A percentile compares a stretch with the other conserved stretches of the same genome.
phyloP scores from a whole-genome alignment of 2,329 filamentous ascomycete species.

The Trichoderma sp. region DNA sequence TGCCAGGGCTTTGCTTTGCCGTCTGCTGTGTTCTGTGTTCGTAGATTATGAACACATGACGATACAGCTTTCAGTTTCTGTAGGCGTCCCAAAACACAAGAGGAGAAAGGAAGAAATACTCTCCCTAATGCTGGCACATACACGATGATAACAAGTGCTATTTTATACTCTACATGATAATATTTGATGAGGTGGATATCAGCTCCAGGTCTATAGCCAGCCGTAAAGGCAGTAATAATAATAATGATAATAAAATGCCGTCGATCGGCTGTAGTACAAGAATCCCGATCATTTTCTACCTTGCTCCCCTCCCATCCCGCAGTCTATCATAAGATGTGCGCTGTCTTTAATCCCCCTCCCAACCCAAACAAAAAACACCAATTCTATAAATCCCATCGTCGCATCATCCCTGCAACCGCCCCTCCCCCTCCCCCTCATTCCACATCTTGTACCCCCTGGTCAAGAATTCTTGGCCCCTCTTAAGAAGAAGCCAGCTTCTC shows the following conservation, averaged over 20 bases:
- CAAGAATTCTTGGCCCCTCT: neutral
- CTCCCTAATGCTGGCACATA: neutral
- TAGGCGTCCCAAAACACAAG: neutral
- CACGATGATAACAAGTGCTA: neutral
- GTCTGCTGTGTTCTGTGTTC: neutral
- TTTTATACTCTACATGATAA: neutral
- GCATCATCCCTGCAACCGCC: neutral
- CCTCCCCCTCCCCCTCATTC: neutral
- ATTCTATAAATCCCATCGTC: neutral
- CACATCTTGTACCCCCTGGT: neutral
- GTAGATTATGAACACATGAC: neutral
- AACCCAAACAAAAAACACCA: slow-evolving; percentile 1
- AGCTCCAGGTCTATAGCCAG: slow-evolving; percentile 7
- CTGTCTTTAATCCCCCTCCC: neutral
- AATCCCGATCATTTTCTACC: slow-evolving; percentile 6
- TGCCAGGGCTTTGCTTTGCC: neutral
- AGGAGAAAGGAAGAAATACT: neutral
- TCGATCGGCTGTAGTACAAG: neutral
- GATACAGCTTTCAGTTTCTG: neutral
- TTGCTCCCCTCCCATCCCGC: neutral
- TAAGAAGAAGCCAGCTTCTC: slow-evolving; percentile 41
- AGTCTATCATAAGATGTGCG: neutral
- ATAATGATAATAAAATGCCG: neutral
- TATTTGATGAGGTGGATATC: neutral
- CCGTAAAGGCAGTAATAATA: neutral